Conservation (phyloP, 176 grass and related monocot genomes). For the barley (Hordeum vulgare) region DNA sequence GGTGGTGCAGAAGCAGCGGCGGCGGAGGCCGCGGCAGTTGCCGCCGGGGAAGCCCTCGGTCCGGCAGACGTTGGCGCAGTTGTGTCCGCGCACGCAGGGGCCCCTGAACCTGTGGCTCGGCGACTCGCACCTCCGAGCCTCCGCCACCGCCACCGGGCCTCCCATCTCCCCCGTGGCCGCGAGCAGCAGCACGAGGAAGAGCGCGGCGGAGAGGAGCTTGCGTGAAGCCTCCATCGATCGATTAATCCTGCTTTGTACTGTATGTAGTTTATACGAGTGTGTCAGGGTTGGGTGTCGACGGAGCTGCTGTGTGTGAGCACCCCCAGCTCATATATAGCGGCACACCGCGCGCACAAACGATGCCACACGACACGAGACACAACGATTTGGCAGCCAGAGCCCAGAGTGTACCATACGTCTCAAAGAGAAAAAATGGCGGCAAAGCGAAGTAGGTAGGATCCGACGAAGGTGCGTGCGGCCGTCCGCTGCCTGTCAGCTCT, state of each 20-base stretch:
- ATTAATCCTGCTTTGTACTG: no score
- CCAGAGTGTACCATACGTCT: no score
- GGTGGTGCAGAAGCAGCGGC: slow-evolving; percentile 64
- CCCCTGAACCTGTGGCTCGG: slow-evolving; percentile 65
- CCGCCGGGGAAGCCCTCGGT: slow-evolving; percentile 70
- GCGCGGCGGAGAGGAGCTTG: not conserved
- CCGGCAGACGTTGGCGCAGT: slow-evolving; percentile 66
- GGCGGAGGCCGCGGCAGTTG: slow-evolving; percentile 46
- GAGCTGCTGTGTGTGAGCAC: not conserved
- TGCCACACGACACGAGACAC: no score
- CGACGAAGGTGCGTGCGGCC: no score
- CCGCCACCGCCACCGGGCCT: slow-evolving; percentile 38
- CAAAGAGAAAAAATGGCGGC: no score
- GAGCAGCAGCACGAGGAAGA: not conserved
- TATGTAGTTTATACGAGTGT: no score
- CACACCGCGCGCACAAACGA: no score
- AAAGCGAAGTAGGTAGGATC: no score
- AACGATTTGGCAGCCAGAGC: no score
- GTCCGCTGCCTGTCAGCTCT: no score
- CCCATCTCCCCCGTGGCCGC: slow-evolving; percentile 31
- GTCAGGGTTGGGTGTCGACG: no score
- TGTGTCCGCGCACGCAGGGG: slow-evolving; percentile 29
- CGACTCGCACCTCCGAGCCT: slow-evolving; percentile 61
- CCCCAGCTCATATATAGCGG: not conserved
- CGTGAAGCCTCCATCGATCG: not conserved